Conservation (phyloP, 2,329 filamentous ascomycete species). For the Trichoderma oligosporum region DNA sequence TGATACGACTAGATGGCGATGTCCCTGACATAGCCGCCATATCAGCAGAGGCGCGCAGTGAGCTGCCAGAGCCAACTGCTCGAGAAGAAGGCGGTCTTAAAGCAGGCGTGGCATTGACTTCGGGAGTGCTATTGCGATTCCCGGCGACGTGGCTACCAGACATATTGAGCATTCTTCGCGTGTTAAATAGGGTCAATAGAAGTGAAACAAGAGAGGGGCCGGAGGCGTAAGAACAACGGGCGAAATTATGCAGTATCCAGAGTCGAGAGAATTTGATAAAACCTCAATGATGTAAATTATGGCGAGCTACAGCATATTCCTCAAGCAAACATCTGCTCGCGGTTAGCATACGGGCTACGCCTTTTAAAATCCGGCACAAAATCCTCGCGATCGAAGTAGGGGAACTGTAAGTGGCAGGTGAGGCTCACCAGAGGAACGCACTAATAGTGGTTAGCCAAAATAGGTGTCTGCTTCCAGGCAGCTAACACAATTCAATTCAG, state of each 20-base stretch:
- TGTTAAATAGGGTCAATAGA: slow-evolving; percentile 16
- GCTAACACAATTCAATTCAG: slow-evolving; percentile 25
- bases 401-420: neutral
- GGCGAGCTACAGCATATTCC: slow-evolving; percentile 34
- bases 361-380: neutral
- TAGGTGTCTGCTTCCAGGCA: slow-evolving; percentile 40
- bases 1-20: slow-evolving; percentile 71
- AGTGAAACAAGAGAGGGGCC: slow-evolving; percentile 4
- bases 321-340: slow-evolving; percentile 24
- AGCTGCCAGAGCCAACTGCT: slow-evolving; percentile 71
- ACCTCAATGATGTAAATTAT: slow-evolving; percentile 22
- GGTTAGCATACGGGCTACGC: slow-evolving; percentile 23
- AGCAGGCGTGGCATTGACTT: slow-evolving; percentile 75
- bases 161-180: slow-evolving; percentile 53
- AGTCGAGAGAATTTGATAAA: slow-evolving; percentile 65
- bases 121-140: slow-evolving; percentile 96
- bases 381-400: neutral
- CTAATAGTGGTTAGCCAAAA: slow-evolving; percentile 31
- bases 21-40: slow-evolving; percentile 76
- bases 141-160: slow-evolving; percentile 66
- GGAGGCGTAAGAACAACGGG: slow-evolving; percentile 30
- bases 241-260: slow-evolving; percentile 73
- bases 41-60: slow-evolving; percentile 91
- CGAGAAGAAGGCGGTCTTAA: slow-evolving; percentile 80
- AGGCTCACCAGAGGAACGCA: slow-evolving; percentile 29